These are phyloP conservation scores for Stentor coeruleus DNA, from an alignment of 73 alveolate genomes.

Conservation along the genomic window DNA sequence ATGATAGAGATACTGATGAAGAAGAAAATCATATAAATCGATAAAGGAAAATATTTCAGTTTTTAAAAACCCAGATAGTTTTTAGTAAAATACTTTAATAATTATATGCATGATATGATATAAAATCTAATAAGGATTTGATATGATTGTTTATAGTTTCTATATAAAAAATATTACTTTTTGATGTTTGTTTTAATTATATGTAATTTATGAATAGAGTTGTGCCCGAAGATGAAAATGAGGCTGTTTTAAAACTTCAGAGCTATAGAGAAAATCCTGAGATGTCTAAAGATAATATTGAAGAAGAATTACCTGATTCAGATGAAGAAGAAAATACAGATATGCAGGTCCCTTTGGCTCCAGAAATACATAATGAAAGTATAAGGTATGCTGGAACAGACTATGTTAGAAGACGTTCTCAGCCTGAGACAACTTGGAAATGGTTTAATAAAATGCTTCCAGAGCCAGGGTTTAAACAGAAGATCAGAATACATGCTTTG, in stretches of 20 bases:
- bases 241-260: neutral
- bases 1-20: neutral
- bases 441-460: conserved; percentile 12
- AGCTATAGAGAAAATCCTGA: neutral
- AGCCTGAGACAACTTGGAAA: neutral
- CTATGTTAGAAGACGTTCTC: neutral
- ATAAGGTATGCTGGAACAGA: neutral
- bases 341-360: neutral
- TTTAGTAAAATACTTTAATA: too few species aligned
- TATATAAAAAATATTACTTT: too few species aligned
- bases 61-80: too few species aligned
- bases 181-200: too few species aligned
- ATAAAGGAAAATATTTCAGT: too few species aligned
- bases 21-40: neutral
- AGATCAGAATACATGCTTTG: conserved; percentile 1
- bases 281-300: neutral
- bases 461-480: neutral
- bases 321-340: neutral
- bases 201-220: too few species aligned
- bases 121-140: too few species aligned
- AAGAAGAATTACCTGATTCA: neutral
- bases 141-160: too few species aligned
- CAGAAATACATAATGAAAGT: neutral
- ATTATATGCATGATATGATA: too few species aligned
- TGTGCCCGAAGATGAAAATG: too few species aligned